Evolutionary conservation across 306 rosid species (phyloP), one percentile per base, ranked within the genome.

Genomic region (Cicer cuneatum): DNA sequence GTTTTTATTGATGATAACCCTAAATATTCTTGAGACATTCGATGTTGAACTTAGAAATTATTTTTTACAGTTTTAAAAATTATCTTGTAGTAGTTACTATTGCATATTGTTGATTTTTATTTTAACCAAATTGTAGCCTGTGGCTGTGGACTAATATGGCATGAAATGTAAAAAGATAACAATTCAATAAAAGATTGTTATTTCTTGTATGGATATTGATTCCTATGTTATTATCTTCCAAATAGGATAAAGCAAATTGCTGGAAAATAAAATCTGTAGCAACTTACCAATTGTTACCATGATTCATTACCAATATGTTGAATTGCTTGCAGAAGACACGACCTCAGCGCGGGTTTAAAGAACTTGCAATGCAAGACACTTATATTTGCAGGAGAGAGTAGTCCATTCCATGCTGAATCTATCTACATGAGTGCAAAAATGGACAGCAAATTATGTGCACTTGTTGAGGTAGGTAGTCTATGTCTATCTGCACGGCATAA

Each of bases 331-430:
- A 92, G 96, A 82, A 87, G 97, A 81, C 85, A 66, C 7, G 97
- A 92, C 68, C 90, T 92, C 69, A 82, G 86, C 2, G 85, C 85
- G 38, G 84, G 83, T 68, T 81, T 92, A 82, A 92, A 81, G 86
- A 78, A 88, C 67, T 78, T 92, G 82, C 87, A 72, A 63, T 89
- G 97, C 35, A 92, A 85, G 88, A 88, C 93, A 13, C 96, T 92
- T 12, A 88, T 92, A 78, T 92, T 92, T 84, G 96, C 87, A 24
- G 97, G 97, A 5, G 96, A 82, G 48, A 89, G 87, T 39, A 92
- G 97, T 79, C 96, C 92, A 37, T 92, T 89, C 83, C 93, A 69
- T 56, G 89, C 83, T 7, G 97, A 92, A 66, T 87, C 97, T 47
- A 59, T 89, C 47, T 69, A 86, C 79, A 89, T 89, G 96, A 92